Evolutionary conservation across 2,329 filamentous ascomycete genomes (phyloP).

Genomic region (Aspergillus ochraceoroseus): DNA sequence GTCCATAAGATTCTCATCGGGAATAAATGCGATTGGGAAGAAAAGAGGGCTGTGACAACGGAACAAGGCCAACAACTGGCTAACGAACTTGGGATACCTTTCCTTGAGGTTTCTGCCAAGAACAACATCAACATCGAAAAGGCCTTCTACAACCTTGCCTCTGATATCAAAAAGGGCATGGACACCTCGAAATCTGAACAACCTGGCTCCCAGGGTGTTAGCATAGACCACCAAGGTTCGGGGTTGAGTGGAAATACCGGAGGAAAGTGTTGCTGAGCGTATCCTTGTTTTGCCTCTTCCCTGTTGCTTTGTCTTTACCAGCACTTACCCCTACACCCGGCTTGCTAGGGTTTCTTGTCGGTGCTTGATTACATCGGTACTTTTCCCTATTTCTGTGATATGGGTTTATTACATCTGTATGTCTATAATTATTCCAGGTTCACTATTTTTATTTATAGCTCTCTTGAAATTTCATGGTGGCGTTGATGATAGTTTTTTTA

Average conservation of each 20-base stretch:
- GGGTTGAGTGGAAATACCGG: slow-evolving; percentile 48
- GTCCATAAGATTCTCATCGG: slow-evolving; percentile 99
- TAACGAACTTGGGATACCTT: slow-evolving; percentile 93
- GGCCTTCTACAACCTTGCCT: slow-evolving; percentile 90
- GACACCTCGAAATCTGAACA: slow-evolving; percentile 79
- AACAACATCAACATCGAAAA: slow-evolving; percentile 99
- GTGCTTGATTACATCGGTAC: background rate
- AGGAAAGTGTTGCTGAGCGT: slow-evolving; percentile 69
- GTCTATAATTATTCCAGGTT: slow-evolving; percentile 13
- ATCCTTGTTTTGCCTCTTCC: slow-evolving; percentile 18
- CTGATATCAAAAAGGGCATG: slow-evolving; percentile 98
- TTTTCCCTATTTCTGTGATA: slow-evolving; percentile 2
- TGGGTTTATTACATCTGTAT: slow-evolving; percentile 11
- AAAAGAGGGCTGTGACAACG: slow-evolving; percentile 90
- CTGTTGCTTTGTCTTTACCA: slow-evolving; percentile 12
- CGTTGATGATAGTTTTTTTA: slow-evolving; percentile 5
- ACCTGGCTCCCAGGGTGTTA: slow-evolving; percentile 56
- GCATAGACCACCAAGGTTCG: slow-evolving; percentile 60
- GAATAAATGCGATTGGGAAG: slow-evolving; percentile 99
- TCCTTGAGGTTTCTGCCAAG: slow-evolving; percentile 97
- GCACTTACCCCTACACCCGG: background rate
- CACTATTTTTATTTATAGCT: slow-evolving; percentile 4
- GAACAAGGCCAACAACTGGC: slow-evolving; percentile 90
- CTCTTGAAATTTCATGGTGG: slow-evolving; percentile 3
- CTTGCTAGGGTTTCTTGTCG: background rate